Evolutionary conservation across 148 eudicot genomes (phyloP).

Genomic region (Rhododendron mucronatum): DNA sequence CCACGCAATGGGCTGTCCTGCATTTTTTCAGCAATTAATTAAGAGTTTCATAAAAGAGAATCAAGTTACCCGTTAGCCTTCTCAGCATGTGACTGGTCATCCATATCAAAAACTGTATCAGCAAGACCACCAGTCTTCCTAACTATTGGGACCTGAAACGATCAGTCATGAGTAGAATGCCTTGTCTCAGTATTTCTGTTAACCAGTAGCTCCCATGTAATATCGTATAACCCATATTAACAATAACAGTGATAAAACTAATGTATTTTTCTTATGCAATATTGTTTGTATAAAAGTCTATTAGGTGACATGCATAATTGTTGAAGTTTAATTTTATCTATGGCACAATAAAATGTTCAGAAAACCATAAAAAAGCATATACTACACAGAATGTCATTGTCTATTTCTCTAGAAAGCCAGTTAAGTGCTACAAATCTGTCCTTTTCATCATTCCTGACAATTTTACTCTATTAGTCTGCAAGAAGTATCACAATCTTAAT

Average conservation of each 20-base stretch:
- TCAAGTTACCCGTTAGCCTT: conserved; percentile 62
- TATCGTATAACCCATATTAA: neutral
- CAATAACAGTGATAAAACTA: neutral
- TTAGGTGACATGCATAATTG: neutral
- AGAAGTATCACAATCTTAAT: neutral
- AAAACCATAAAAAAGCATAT: neutral
- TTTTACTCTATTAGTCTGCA: neutral
- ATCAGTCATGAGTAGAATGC: neutral
- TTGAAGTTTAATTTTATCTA: no score
- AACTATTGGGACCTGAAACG: conserved; percentile 65
- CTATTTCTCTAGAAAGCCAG: neutral
- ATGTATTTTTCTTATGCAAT: neutral
- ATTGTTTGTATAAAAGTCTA: neutral
- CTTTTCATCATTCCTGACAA: neutral
- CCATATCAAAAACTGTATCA: conserved; percentile 85
- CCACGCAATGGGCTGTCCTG: neutral
- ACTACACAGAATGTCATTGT: neutral
- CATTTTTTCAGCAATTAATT: neutral
- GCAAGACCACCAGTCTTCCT: conserved; percentile 95
- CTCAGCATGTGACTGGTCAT: conserved; percentile 51
- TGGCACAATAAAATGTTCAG: neutral
- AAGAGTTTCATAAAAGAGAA: neutral
- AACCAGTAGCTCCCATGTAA: neutral
- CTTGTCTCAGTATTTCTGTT: neutral
- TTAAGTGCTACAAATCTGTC: neutral